Evolutionary conservation across 1,139 yeast species (phyloP), one percentile per base, ranked within the genome.

Genomic region (Protomyces inundatus): DNA sequence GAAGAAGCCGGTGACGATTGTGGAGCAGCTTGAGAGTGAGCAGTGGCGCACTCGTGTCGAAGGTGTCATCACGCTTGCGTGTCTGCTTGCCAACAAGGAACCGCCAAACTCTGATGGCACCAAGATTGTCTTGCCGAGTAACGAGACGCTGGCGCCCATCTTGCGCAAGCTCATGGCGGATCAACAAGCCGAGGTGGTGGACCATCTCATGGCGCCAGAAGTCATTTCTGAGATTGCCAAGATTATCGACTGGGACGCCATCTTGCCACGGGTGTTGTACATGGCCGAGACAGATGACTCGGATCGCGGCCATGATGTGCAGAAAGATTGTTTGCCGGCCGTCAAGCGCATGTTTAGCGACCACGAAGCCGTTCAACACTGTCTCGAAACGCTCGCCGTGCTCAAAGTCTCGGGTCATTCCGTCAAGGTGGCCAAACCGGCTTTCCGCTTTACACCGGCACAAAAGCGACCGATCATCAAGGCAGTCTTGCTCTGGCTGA

Each of bases 381-480:
- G 63, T 12, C 55, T 58, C 14, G 62, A 58, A 16, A 58, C 62
- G 12, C 62, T 58, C 10, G 62, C 62, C 7, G 35, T 58, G 33
- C 56, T 58, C 7, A 58, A 58, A 30, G 62, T 58, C 12, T 55
- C 62, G 6, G 62, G 62, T 32, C 62, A 58, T 52, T 50, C 54
- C 12, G 56, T 33, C 42, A 52, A 52, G 32, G 50, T 52, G 14
- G 42, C 54, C 30, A 58, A 58, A 16, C 62, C 62, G 6, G 52
- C 39, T n/a, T 58, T 58, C 36, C 39, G 56, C 34, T 66, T 61
- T 55, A 64, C 67, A 6, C 67, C 67, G 4, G 58, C 58, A 6
- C 67, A 66, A 45, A 66, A 66, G 35, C 61, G 67, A 33, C 55
- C 57, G 33, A 66, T 66, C 46, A 66, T 66, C 51, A 66, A 66